These are phyloP conservation scores for Pichia terricola DNA, from an alignment of 1,139 yeast species.

Conservation along the genomic window DNA sequence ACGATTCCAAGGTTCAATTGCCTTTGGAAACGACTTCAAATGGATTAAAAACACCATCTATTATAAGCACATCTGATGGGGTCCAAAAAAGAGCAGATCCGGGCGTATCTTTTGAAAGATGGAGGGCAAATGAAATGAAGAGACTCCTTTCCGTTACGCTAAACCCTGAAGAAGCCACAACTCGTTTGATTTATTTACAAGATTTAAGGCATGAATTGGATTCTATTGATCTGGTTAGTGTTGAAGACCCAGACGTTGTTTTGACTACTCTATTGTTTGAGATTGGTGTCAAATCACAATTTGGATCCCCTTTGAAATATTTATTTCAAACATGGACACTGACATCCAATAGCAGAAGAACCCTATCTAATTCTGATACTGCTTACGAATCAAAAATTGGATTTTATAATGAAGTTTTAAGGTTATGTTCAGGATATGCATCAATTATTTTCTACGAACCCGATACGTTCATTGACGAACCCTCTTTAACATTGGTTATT, in stretches of 20 bases:
- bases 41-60: too few relatives aligned
- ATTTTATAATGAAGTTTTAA: conserved; percentile 40
- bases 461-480: conserved; percentile 47
- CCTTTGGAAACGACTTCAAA: too few relatives aligned
- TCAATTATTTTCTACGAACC: conserved; percentile 61
- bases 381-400: conserved; percentile 30
- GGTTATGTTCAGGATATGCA: conserved; percentile 57
- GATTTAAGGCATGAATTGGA: conserved; percentile 28
- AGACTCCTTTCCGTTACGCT: conserved; percentile 35
- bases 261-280: conserved; percentile 50
- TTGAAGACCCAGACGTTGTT: conserved; percentile 32
- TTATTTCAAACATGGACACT: conserved; percentile 36
- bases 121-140: conserved; percentile 29
- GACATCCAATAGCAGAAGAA: conserved; percentile 23
- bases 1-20: too few relatives aligned
- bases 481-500: conserved; percentile 31
- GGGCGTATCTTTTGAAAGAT: conserved; percentile 15
- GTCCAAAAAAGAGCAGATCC: too few relatives aligned
- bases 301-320: conserved; percentile 35
- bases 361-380: not conserved
- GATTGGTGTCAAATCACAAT: conserved; percentile 30
- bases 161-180: conserved; percentile 12
- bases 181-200: conserved; percentile 26
- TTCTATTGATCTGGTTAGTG: conserved; percentile 5
- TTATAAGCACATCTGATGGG: too few relatives aligned